These are phyloP conservation scores for Orbilia oligospora DNA, from an alignment of 2,329 filamentous ascomycete genomes.

Conservation along the genomic window DNA sequence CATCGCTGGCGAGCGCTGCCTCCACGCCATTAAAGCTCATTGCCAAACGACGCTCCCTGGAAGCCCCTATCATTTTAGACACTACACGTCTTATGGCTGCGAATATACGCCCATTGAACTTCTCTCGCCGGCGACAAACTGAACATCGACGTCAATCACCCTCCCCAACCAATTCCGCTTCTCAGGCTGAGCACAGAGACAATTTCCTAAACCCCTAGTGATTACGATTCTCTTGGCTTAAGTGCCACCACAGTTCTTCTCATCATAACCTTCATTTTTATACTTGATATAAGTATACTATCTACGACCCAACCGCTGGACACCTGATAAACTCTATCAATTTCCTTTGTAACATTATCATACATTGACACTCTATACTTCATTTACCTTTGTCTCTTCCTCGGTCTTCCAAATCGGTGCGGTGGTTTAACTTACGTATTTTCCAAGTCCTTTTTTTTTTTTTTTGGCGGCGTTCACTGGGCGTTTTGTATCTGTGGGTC, in stretches of 20 bases:
- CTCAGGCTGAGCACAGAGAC: neutral
- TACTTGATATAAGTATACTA: neutral
- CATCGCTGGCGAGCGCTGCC: neutral
- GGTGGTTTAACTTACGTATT: conserved; percentile 19
- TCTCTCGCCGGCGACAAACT: neutral
- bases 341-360: conserved; percentile 12
- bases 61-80: neutral
- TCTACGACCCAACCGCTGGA: neutral
- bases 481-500: conserved; percentile 12
- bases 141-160: conserved; percentile 3
- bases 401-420: neutral
- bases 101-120: neutral
- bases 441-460: neutral
- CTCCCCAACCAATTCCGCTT: neutral
- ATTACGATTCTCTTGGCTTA: neutral
- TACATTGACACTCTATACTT: neutral
- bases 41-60: neutral
- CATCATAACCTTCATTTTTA: neutral
- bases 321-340: conserved; percentile 1
- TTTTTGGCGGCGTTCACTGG: conserved; percentile 7
- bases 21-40: neutral
- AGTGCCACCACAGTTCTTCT: neutral
- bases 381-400: neutral
- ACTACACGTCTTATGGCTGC: neutral
- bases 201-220: neutral